Conservation (phyloP, 139 green algal genomes). For the Closterium sp. region DNA sequence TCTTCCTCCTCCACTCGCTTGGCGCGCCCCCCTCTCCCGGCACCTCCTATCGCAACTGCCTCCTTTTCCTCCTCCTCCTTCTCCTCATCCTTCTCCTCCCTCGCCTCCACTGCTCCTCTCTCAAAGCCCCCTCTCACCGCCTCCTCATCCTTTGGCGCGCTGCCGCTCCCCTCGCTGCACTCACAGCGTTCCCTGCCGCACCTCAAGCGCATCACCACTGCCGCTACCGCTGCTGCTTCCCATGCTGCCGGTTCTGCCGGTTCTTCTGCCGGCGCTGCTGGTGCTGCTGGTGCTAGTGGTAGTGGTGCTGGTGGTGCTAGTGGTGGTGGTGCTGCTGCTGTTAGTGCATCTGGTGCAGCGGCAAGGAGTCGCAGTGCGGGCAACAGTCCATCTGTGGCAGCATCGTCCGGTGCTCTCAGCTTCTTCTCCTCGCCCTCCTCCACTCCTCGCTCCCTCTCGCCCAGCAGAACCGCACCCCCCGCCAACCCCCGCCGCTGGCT, state of each 20-base stretch:
- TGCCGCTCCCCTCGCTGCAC: not conserved
- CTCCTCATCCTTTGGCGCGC: not conserved
- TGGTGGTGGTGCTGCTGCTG: too few species aligned
- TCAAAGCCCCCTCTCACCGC: not conserved
- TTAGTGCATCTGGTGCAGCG: not conserved
- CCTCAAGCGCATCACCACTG: not conserved
- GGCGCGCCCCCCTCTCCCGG: not conserved
- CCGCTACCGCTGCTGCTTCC: not conserved
- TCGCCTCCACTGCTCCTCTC: not conserved
- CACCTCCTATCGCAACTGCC: not conserved
- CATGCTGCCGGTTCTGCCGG: not conserved
- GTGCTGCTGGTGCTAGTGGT: not conserved
- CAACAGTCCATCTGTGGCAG: not conserved
- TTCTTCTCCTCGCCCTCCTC: not conserved
- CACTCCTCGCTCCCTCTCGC: not conserved
- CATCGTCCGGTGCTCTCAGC: not conserved
- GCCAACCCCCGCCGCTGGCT: not conserved
- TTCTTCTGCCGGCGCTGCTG: too few species aligned
- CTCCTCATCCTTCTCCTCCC: not conserved
- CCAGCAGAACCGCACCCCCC: not conserved
- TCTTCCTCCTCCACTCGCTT: not conserved
- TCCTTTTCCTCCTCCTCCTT: not conserved
- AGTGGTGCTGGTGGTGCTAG: too few species aligned
- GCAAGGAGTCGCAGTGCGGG: not conserved
- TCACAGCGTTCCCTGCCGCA: not conserved